Evolutionary conservation across 495 filamentous ascomycete species (phyloP).

Genomic region (Trichoderma orchidacearum): DNA sequence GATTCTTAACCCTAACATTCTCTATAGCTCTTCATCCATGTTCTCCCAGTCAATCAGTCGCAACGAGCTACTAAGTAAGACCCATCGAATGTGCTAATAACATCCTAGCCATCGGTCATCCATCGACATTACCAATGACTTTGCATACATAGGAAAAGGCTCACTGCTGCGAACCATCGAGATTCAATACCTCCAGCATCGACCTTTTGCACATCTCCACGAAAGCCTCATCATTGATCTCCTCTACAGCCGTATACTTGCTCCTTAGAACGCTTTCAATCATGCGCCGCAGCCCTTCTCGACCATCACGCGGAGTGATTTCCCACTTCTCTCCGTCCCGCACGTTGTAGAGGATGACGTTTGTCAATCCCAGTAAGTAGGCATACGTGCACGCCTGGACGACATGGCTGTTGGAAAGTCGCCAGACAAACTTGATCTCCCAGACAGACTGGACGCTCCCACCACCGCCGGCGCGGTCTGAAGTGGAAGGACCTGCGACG

Average conservation of each 20-base stretch:
- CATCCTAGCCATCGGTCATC: too few species aligned
- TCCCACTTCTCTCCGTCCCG: constrained; percentile 5
- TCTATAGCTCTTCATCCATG: too few species aligned
- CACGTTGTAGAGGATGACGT: constrained; percentile 6
- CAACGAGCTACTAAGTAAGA: too few species aligned
- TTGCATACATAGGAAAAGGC: too few species aligned
- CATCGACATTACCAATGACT: too few species aligned
- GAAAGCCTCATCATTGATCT: constrained; percentile 1
- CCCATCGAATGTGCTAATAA: too few species aligned
- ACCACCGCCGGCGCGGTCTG: neutral
- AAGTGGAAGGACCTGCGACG: neutral
- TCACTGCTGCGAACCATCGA: neutral
- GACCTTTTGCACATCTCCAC: neutral
- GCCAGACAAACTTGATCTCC: constrained; percentile 8
- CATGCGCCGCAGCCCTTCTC: constrained; percentile 5
- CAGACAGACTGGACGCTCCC: constrained; percentile 4
- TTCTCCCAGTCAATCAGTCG: too few species aligned
- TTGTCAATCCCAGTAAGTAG: constrained; percentile 3
- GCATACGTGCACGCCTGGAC: constrained; percentile 6
- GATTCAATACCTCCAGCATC: neutral
- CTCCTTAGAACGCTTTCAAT: constrained; percentile 6
- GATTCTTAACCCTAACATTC: too few species aligned
- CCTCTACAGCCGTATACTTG: constrained; percentile 1
- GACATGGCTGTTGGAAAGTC: constrained; percentile 5
- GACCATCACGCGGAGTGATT: constrained; percentile 4